Conservation (phyloP, 2,329 filamentous ascomycete genomes). For the Tolypocladium nubicola region DNA sequence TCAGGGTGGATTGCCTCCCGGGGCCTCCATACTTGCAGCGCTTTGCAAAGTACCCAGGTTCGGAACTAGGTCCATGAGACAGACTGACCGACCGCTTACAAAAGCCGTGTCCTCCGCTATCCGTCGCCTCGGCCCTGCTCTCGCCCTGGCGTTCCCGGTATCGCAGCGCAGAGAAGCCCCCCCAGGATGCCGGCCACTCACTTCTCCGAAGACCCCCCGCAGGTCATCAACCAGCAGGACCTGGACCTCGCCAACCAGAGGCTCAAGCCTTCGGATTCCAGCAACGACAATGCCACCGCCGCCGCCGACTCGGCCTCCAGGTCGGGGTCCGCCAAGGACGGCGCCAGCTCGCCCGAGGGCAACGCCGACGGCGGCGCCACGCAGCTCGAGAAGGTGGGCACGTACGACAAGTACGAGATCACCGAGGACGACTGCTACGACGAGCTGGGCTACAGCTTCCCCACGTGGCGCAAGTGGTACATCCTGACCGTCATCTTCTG, state of each 20-base stretch:
- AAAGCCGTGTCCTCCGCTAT: background rate
- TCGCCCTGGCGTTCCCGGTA: background rate
- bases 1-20: background rate
- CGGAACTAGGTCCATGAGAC: background rate
- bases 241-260: slow-evolving; percentile 24
- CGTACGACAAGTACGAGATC: slow-evolving; percentile 33
- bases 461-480: slow-evolving; percentile 57
- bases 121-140: background rate
- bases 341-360: slow-evolving; percentile 3
- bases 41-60: background rate
- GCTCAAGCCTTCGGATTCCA: slow-evolving; percentile 19
- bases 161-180: background rate
- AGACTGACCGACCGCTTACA: background rate
- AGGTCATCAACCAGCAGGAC: slow-evolving; percentile 24
- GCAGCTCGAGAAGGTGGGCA: slow-evolving; percentile 23
- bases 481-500: slow-evolving; percentile 64
- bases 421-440: slow-evolving; percentile 52
- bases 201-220: slow-evolving; percentile 24
- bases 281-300: background rate
- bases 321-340: background rate
- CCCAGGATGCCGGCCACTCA: slow-evolving; percentile 19
- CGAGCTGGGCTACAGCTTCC: slow-evolving; percentile 53
- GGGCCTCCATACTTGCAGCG: background rate
- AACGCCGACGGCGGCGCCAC: slow-evolving; percentile 21
- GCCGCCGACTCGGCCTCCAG: slow-evolving; percentile 1